A percentile compares a stretch with the other conserved stretches of the same genome.
Conservation (phyloP, 169 alveolate species). For the Plasmodium relictum region DNA sequence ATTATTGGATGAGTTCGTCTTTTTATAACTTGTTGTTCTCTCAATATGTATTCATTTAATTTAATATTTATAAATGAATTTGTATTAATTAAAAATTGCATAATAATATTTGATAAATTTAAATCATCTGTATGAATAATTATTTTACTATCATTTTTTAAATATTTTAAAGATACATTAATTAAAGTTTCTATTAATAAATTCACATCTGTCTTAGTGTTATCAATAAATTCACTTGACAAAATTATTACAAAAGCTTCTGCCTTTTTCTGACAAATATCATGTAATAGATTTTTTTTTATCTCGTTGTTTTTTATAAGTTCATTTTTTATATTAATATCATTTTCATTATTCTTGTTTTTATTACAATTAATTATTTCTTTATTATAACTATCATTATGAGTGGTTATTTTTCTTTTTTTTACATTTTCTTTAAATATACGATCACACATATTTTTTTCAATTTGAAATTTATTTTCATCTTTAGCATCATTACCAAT, state of each 20-base stretch:
- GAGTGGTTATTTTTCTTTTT: neutral
- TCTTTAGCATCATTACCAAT: neutral
- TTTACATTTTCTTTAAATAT: neutral
- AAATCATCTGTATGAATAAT: conserved; percentile 62
- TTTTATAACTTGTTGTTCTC: conserved; percentile 67
- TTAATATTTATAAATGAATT: conserved; percentile 35
- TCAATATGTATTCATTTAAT: conserved; percentile 41
- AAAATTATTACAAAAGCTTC: conserved; percentile 61
- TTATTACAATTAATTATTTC: conserved; percentile 1
- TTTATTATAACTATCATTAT: neutral
- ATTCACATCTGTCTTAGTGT: conserved; percentile 40
- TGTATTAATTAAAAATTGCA: conserved; percentile 34
- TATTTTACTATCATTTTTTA: conserved; percentile 67
- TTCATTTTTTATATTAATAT: neutral
- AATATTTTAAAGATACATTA: conserved; percentile 33
- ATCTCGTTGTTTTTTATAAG: neutral
- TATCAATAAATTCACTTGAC: conserved; percentile 53
- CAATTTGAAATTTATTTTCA: neutral
- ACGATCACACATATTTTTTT: neutral
- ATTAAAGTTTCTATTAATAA: conserved; percentile 28
- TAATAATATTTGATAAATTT: conserved; percentile 22
- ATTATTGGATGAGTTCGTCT: conserved; percentile 68
- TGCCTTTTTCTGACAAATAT: conserved; percentile 28
- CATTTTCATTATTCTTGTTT: neutral
- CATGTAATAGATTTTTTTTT: conserved; percentile 22